Base-by-base conservation (phyloP, 805 yeast genomes). In the Candida koratica region DNA sequence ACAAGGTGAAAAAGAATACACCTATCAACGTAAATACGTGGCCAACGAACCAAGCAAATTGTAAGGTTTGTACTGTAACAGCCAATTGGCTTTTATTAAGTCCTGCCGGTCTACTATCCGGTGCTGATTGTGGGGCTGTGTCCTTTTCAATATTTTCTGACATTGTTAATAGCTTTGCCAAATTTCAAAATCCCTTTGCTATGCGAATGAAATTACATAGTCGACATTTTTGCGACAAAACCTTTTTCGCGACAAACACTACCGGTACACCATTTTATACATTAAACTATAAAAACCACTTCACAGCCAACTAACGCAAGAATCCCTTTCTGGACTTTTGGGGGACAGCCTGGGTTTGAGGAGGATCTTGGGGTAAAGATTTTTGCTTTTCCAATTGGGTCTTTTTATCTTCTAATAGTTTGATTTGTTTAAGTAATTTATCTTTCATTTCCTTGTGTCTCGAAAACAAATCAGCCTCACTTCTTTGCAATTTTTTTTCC, bases 381-480 rank as follows among this genome's bases (percentile, higher is more conserved):
- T 67, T 70, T 51, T 64, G 73, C 51, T 62, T 64, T 60, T 84
- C 93, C 49, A 93, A 71, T 58, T 80, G 86, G 44, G 71, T 75
- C 66, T 88, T 89, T 67, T 86, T 87, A 48, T 88, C 96, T 61
- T 93, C 97, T 54, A 93, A 74, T 52, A 88, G 77, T 56, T 82
- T 83, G 47, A 90, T 78, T 64, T 90, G 96, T 60, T 84, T 84
- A 46, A 83, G 71, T 58, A 93, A 75, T 64, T 86, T 87, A 56
- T 90, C 97, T 65, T 90, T 90, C 90, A 90, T 89, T 62, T 93
- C 97, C 64, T 87, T 86, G 64, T 93, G 98, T 61, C 94, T 82
- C 26, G 93, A 77, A 60, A 90, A 90, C 56, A 93, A 75, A 63
- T 93, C 99, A 39, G 95, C 93, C 69, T 93, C 98, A 31, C 96